Conservation (phyloP, 306 rosid genomes). For the Astragalus glycyphyllos region DNA sequence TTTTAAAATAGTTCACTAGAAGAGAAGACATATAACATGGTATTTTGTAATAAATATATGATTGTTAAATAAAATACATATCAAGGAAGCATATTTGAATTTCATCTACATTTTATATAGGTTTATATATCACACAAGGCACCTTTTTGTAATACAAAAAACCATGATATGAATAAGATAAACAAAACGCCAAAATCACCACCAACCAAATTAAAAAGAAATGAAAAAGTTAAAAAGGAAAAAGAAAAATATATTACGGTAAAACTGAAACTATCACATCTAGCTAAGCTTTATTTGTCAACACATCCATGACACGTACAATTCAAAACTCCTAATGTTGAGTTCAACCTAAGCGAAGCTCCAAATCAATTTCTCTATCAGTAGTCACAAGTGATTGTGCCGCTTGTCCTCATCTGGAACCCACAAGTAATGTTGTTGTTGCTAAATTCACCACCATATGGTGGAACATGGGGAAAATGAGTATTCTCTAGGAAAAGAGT, state of each 20-base stretch:
- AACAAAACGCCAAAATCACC: not conserved
- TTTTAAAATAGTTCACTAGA: no score
- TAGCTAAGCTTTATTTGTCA: not conserved
- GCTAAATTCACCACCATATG: not conserved
- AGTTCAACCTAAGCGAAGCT: not conserved
- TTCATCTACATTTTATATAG: no score
- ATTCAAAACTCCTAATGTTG: not conserved
- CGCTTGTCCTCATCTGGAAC: not conserved
- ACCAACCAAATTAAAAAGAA: no score
- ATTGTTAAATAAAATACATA: no score
- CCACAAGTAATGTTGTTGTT: not conserved
- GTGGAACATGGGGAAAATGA: not conserved
- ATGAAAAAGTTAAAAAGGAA: not conserved
- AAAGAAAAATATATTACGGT: not conserved
- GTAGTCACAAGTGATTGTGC: not conserved
- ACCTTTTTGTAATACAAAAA: not conserved
- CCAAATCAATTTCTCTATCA: slow-evolving; percentile 12
- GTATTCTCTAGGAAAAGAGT: not conserved
- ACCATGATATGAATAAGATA: not conserved
- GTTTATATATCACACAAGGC: no score
- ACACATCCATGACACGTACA: not conserved
- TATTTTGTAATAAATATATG: no score
- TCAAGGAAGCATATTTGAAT: no score
- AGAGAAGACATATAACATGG: no score
- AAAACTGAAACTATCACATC: not conserved